phyloP scores from a whole-genome alignment of 345 rosid genomes.

The Euphorbia peplus region DNA sequence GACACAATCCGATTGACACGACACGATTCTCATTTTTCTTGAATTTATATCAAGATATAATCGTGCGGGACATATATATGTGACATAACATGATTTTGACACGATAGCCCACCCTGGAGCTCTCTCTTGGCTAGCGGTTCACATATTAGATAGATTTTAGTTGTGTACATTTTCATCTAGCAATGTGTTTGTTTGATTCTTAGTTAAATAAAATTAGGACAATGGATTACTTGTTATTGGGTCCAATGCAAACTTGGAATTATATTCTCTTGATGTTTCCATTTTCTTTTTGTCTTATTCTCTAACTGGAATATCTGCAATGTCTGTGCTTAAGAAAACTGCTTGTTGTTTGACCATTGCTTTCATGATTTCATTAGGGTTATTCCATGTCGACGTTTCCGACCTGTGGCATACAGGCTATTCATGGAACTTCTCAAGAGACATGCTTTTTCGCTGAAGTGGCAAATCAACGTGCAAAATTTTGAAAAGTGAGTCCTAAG shows the following conservation, averaged over 20 bases:
- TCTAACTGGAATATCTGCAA: neutral
- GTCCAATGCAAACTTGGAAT: neutral
- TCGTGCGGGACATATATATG: no score
- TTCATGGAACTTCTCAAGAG: constrained; percentile 79
- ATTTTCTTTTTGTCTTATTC: neutral
- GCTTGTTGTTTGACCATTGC: constrained; percentile 6
- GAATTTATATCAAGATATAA: no score
- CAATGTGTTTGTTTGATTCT: neutral
- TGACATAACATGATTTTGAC: no score
- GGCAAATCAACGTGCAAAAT: constrained; percentile 45
- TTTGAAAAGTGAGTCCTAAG: constrained; percentile 49
- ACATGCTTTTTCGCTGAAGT: constrained; percentile 56
- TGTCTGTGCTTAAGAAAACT: neutral
- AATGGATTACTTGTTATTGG: neutral
- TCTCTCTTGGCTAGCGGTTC: no score
- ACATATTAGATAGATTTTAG: neutral
- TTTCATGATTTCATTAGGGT: constrained; percentile 44
- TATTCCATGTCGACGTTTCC: constrained; percentile 58
- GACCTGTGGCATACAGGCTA: constrained; percentile 86
- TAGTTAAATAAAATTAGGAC: neutral
- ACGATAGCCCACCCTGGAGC: no score
- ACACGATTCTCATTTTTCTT: no score
- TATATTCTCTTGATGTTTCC: neutral
- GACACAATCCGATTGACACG: no score
- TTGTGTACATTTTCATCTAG: neutral